Evolutionary conservation across 208 protist species (phyloP), one percentile per base, ranked within the genome.

Genomic region (Crithidia thermophila): DNA sequence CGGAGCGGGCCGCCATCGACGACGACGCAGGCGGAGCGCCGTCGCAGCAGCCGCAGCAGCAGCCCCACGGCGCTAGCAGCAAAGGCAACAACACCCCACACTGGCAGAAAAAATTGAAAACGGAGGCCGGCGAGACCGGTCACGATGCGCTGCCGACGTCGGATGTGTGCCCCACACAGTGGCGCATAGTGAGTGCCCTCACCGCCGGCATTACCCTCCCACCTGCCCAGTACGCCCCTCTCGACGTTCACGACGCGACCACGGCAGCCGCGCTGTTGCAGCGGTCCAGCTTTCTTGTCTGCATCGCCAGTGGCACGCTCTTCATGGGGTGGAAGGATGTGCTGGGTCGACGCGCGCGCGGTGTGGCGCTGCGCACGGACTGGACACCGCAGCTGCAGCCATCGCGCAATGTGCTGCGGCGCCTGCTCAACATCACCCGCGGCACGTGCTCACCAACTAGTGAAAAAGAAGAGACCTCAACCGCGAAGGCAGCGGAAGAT

Each of bases 371-470:
- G 53, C 72, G 40, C n/a, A 75, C 58, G 49, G 46, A 59, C 31
- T 80, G 76, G 73, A 81, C 70, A 27, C 72, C 77, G n/a, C 50
- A 69, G 30, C 67, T 55, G 25, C 82, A 88, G 49, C 75, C 79
- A 27, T 85, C 75, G 10, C 71, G 73, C 28, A 28, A 67, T 13
- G 58, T 45, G 3, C 40, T 88, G 23, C 47, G 45, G 23, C 37
- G 45, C 11, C 67, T 60, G 4, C 65, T 72, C 9, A n/a, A 37
- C 45, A 50, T 49, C 4, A 13, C 50, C 34, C 28, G 23, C 30
- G 37, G 33, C 14, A 25, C 51, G 0, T 27, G 30, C 43, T 33
- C 62, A 18, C 21, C 52, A 5, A 30, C 43, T 16, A 27, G 21
- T 4, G 16, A n/a, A n/a, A n/a, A n/a, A n/a, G n/a, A n/a, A n/a